Base-by-base conservation (phyloP, 495 filamentous ascomycete genomes). In the Arthonia radiata region DNA sequence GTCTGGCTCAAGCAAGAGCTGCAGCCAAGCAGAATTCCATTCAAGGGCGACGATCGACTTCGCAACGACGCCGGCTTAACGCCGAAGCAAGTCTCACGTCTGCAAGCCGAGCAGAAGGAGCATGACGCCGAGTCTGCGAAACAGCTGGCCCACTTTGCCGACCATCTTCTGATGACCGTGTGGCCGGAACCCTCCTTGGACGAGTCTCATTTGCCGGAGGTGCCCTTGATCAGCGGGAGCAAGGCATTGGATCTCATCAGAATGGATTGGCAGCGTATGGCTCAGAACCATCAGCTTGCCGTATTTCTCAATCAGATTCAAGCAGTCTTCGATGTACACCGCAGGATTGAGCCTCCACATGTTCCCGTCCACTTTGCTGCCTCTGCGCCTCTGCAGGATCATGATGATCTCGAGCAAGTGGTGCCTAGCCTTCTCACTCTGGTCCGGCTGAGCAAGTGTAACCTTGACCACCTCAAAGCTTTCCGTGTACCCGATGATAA, bases 191-290 rank as follows among this genome's bases (percentile, higher is more conserved):
- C 45, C 3, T 32, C 36, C 2, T 13, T 44, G 3, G 32, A 36
- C 2, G 34, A 26, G 3, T 39, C 50, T 16, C 10, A 13, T 3
- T 23, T 28, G 4, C 4, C 36, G 0, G 23, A 35, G 3, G 30
- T 47, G 18, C 25, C 24, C 17, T 11, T 18, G 2, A 14, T 66
- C 5, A 32, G 61, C 29, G 15, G 38, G 18, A 27, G 27, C 2
- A 12, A 31, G 3, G 53, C 56, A 1, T 13, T 61, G n/a, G 35
- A 53, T 3, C 33, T 29, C 2, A 36, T 65, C 12, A 18, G 30
- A 5, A 43, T 48, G 2, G 59, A 65, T 30, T 68, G 62, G 63
- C 19, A 35, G 17, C 49, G 57, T 0, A 32, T 56, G 17, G 49
- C 41, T 16, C 38, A 44, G 9, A 67, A 67, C 28, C 24, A 43